phyloP scores from a whole-genome alignment of 306 rosid species.

The Clitoria ternatea region DNA sequence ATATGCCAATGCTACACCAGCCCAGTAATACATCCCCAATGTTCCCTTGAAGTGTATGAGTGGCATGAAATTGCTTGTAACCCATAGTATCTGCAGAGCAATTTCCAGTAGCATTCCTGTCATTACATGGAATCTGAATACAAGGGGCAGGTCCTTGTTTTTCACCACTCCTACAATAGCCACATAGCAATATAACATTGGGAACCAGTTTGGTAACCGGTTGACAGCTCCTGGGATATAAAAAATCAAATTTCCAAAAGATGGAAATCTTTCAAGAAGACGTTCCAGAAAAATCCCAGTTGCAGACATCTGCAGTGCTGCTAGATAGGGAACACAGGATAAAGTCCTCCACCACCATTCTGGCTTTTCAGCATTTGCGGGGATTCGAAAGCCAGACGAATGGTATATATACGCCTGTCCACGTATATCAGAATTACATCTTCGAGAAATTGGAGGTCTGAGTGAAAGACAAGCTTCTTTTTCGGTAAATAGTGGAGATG shows the following conservation, averaged over 20 bases:
- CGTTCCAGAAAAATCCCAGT: constrained; percentile 62
- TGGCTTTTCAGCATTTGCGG: constrained; percentile 63
- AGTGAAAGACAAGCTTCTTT: constrained; percentile 25
- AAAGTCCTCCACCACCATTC: constrained; percentile 95
- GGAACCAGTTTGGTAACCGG: constrained; percentile 71
- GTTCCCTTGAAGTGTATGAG: constrained; percentile 75
- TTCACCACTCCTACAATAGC: constrained; percentile 61
- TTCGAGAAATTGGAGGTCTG: constrained; percentile 24
- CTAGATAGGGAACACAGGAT: constrained; percentile 69
- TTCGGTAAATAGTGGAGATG: constrained; percentile 33
- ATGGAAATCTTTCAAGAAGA: constrained; percentile 42
- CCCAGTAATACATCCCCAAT: constrained; percentile 73
- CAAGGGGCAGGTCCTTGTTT: constrained; percentile 57
- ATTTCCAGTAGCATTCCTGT: constrained; percentile 73
- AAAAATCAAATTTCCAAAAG: constrained; percentile 44
- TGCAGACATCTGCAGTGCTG: constrained; percentile 67
- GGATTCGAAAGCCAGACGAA: constrained; percentile 45
- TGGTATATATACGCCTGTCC: constrained; percentile 49
- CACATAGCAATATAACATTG: constrained; percentile 49
- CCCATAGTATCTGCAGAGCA: constrained; percentile 52
- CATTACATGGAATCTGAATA: constrained; percentile 66
- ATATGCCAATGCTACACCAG: constrained; percentile 58
- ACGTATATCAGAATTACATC: constrained; percentile 21
- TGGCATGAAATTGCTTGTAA: constrained; percentile 73
- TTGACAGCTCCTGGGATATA: constrained; percentile 72